Evolutionary conservation across 805 yeast genomes (phyloP), one percentile per base, ranked within the genome.

Genomic region (Saccharomycopsis synnaedendra): DNA sequence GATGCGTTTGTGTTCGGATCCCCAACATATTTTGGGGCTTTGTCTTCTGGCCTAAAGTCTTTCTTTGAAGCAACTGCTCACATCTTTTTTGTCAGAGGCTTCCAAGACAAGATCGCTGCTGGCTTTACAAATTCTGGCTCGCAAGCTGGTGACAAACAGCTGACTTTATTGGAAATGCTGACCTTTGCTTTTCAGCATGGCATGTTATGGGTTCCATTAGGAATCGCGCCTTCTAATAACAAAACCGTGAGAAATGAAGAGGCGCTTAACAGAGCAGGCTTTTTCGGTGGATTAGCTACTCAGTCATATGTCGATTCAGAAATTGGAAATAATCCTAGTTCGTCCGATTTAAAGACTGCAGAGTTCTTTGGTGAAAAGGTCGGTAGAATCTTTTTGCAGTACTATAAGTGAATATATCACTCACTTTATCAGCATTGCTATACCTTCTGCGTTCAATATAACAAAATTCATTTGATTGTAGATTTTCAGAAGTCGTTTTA

Each of bases 201-300:
- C n/a, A 34, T 51, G 41, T 10, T 45, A n/a, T 51, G 50, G 49
- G 52, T 51, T 30, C 52, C 52, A n/a, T 35, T 48, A 10, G 50
- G 49, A 6, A 38, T 49, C 19, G 19, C 28, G 4, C 39, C 46
- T 5, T n/a, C 59, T 57, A 42, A 56, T 52, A 19, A 50, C 45
- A 43, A 53, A 52, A 6, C 35, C 28, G 49, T 57, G 57, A 42
- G 54, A 54, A 42, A 57, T 36, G 19, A 19, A 19, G 42, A 57
- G 43, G 33, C 54, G 4, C 27, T 11, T 32, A 45, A 49, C 33
- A 38, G 44, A 39, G 41, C 30, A 7, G 49, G 44, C 5, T 29
- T 11, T 28, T 34, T 27, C 41, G 8, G 28, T 4, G 47, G 50
- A 3, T 39, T 49, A 34, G 49, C 38, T 9, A 39, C 50, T 34